phyloP scores from a whole-genome alignment of 345 rosid genomes.

The Pugionium cornutum region DNA sequence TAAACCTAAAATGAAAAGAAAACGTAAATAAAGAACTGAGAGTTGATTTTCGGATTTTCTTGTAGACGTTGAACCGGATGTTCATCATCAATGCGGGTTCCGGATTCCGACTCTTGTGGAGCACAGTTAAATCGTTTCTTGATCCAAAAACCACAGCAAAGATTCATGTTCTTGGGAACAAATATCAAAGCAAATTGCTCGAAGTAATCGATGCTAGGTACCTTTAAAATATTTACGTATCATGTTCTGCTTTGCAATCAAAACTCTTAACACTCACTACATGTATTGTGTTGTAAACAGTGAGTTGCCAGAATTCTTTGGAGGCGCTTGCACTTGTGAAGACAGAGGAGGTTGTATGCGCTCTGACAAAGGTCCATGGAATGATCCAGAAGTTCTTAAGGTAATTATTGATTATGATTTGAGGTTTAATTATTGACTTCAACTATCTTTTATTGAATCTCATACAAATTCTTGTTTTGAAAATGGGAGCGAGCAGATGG shows the following conservation, averaged over 20 bases:
- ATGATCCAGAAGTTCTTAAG: constrained; percentile 83
- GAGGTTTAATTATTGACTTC: not conserved
- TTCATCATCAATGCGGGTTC: constrained; percentile 65
- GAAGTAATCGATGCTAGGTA: constrained; percentile 92
- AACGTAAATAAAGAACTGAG: too few relatives aligned
- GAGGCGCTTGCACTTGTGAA: constrained; percentile 89
- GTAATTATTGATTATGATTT: constrained; percentile 34
- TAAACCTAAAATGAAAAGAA: not conserved
- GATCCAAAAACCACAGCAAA: constrained; percentile 90
- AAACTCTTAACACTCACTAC: not conserved
- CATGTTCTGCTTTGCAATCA: not conserved
- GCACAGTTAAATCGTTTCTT: too few relatives aligned
- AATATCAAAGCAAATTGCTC: constrained; percentile 90
- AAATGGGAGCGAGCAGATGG: constrained; percentile 50
- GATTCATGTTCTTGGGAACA: constrained; percentile 97
- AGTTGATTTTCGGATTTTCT: constrained; percentile 6
- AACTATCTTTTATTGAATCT: not conserved
- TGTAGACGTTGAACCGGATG: constrained; percentile 91
- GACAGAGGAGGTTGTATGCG: constrained; percentile 50
- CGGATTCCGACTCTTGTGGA: too few relatives aligned
- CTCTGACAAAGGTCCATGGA: constrained; percentile 96
- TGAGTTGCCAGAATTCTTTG: constrained; percentile 94
- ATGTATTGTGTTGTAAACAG: constrained; percentile 42
- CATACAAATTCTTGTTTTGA: not conserved
- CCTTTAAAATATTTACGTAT: too few relatives aligned